These are phyloP conservation scores for Ophiocordyceps australis DNA, from an alignment of 2,329 filamentous ascomycete genomes.

Conservation along the genomic window DNA sequence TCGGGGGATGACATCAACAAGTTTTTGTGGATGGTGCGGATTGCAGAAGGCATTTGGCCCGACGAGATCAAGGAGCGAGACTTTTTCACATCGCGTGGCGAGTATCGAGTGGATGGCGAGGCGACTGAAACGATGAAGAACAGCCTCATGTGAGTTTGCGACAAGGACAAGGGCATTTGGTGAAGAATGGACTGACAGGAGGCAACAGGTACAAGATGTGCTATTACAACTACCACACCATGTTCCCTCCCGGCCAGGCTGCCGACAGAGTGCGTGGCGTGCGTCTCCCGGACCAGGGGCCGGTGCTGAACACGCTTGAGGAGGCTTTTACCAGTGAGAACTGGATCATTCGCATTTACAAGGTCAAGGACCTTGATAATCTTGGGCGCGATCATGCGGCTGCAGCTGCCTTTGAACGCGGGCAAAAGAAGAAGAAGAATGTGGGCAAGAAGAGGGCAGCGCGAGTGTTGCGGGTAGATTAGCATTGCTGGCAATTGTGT, in stretches of 20 bases:
- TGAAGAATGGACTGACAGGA: slow-evolving; percentile 8
- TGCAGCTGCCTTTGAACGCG: slow-evolving; percentile 53
- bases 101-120: slow-evolving; percentile 86
- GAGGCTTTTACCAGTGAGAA: slow-evolving; percentile 99
- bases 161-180: neutral
- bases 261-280: slow-evolving; percentile 74
- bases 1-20: slow-evolving; percentile 99
- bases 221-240: slow-evolving; percentile 88
- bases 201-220: slow-evolving; percentile 93
- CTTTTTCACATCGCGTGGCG: slow-evolving; percentile 85
- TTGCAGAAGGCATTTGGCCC: slow-evolving; percentile 99
- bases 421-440: slow-evolving; percentile 69
- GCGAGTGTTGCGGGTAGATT: slow-evolving; percentile 55
- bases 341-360: slow-evolving; percentile 99
- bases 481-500: too few species aligned
- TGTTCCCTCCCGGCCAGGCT: slow-evolving; percentile 86
- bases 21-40: slow-evolving; percentile 99
- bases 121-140: slow-evolving; percentile 97
- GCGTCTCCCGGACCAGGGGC: slow-evolving; percentile 66
- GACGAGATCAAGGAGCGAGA: slow-evolving; percentile 94
- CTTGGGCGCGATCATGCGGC: slow-evolving; percentile 71
- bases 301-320: slow-evolving; percentile 74
- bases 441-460: slow-evolving; percentile 57
- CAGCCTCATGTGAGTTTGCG: slow-evolving; percentile 72
- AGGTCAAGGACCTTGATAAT: slow-evolving; percentile 98